phyloP scores from a whole-genome alignment of 805 yeast genomes.

The Pichia manshurica region DNA sequence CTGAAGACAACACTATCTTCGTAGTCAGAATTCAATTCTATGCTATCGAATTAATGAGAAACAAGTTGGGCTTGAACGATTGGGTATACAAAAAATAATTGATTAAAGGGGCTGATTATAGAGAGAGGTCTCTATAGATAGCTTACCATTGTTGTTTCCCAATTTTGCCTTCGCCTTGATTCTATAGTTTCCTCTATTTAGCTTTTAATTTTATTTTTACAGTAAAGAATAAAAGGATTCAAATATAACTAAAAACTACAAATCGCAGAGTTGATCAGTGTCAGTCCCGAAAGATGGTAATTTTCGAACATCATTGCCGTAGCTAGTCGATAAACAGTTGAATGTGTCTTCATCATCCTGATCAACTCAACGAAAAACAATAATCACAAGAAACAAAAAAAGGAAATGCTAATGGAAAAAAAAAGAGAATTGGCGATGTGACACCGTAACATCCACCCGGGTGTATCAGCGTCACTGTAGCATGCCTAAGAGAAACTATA shows the following conservation, averaged over 20 bases:
- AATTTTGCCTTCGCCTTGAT: background rate
- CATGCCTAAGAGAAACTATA: no score
- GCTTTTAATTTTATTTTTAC: no score
- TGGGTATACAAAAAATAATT: constrained; percentile 53
- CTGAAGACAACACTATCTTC: constrained; percentile 78
- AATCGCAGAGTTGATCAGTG: background rate
- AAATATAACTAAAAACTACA: no score
- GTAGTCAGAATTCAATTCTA: constrained; percentile 92
- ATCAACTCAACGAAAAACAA: background rate
- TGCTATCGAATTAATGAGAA: constrained; percentile 91
- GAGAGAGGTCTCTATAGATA: background rate
- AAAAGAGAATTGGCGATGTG: background rate
- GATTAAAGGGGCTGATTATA: background rate
- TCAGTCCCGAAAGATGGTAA: constrained; percentile 25
- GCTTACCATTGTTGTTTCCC: background rate
- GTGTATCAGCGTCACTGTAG: no score
- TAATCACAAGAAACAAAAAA: background rate
- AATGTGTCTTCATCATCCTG: constrained; percentile 18
- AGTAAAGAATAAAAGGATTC: no score
- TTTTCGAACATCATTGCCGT: constrained; percentile 21
- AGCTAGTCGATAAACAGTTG: constrained; percentile 20
- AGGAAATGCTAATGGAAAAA: background rate
- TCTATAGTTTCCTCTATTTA: background rate
- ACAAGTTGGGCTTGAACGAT: constrained; percentile 83
- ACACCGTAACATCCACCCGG: no score